Evolutionary conservation across 2,329 filamentous ascomycete genomes (phyloP), one percentile per base, ranked within the genome.

Genomic region (Clarireedia hainanense): DNA sequence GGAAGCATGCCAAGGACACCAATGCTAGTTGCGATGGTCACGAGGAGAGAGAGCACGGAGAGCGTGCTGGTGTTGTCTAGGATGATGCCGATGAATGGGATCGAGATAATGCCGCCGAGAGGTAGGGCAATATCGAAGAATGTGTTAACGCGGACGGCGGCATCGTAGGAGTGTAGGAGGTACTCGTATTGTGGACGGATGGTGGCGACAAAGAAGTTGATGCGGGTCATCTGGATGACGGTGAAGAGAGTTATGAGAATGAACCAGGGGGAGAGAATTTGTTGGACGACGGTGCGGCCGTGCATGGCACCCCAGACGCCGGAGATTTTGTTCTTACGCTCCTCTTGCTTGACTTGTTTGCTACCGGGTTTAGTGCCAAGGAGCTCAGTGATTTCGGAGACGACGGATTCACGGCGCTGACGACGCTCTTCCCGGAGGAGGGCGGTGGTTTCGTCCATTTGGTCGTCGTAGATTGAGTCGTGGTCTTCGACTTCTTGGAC

Each of bases 131-230:
- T 72, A 66, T 96, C 91, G 72, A 96, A 96, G 71, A 91, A 85
- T 56, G 86, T 79, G 73, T 95, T 96, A 67, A 96, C 78, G 55
- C 79, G 73, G 7, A 83, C 77, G 0, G 90, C 88, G 56, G 78
- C 76, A 1, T 74, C 69, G 57, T 76, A 74, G 10, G 82, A 82
- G 47, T 76, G 76, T 15, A 96, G 80, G 7, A 96, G 79, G 64
- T 84, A 85, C 46, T 83, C 80, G 72, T 95, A 95, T 70, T 96
- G 91, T 1, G 85, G 78, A 2, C 88, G 80, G 60, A 95, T 85
- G 2, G 91, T 95, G 3, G 91, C 89, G 52, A 96, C 89, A 68
- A 95, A 95, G 74, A 91, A 95, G 73, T 95, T 95, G 78, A 95
- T 95, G 30, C 86, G 80, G 2, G 84, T 85, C 84, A 88, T 88